Conservation (phyloP, 2,329 filamentous ascomycete genomes). For the Dactylellina haptotyla region DNA sequence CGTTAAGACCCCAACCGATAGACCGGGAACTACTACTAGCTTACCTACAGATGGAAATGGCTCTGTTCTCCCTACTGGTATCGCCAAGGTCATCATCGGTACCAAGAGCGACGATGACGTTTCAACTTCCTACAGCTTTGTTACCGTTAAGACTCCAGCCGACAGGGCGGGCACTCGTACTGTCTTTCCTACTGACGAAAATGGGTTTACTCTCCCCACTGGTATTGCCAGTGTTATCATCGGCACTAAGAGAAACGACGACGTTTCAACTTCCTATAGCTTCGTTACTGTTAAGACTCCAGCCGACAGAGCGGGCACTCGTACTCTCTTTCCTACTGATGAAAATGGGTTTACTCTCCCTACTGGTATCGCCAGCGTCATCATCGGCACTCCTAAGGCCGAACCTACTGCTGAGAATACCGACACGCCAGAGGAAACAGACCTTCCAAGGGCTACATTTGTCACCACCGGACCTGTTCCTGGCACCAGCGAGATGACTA, state of each 20-base stretch:
- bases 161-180: neutral
- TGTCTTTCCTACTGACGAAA: no score
- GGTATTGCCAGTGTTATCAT: no score
- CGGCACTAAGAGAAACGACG: no score
- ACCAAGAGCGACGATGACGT: no score
- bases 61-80: no score
- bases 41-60: no score
- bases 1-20: no score
- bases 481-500: neutral
- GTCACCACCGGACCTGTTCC: neutral
- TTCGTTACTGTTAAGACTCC: neutral
- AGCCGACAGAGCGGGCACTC: neutral
- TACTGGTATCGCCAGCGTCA: neutral
- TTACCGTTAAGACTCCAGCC: neutral
- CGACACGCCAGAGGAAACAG: no score
- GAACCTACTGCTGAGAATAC: no score
- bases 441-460: neutral
- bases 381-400: neutral
- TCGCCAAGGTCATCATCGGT: no score
- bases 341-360: neutral
- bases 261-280: neutral
- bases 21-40: no score
- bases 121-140: neutral
- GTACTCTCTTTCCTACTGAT: neutral
- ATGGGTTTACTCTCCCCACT: no score